phyloP scores from a whole-genome alignment of 2,329 filamentous ascomycete genomes.

The Pseudogymnoascus sp. region DNA sequence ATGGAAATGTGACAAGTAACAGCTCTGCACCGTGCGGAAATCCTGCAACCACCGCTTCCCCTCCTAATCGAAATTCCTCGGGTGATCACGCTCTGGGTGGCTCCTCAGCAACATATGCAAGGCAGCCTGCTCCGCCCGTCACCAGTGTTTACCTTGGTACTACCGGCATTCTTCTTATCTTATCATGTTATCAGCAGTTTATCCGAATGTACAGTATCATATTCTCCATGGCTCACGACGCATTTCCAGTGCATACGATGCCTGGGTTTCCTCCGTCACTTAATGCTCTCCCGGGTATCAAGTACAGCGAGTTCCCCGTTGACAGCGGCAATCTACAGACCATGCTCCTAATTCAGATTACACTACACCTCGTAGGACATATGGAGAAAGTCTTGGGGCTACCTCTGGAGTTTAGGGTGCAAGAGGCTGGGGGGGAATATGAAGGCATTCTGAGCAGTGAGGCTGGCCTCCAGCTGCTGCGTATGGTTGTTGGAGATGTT shows the following conservation, averaged over 20 bases:
- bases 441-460: neutral
- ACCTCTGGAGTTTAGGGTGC: neutral
- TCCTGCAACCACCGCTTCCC: neutral
- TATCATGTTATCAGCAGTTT: constrained; percentile 5
- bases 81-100: neutral
- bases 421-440: neutral
- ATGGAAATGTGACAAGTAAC: neutral
- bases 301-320: neutral
- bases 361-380: neutral
- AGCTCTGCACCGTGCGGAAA: neutral
- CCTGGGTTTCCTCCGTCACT: neutral
- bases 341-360: constrained; percentile 2
- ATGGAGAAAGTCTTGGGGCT: constrained; percentile 2
- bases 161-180: neutral
- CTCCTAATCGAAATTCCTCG: neutral
- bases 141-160: constrained; percentile 2
- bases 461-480: neutral
- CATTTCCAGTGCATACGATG: neutral
- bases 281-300: neutral
- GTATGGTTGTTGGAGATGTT: constrained; percentile 1
- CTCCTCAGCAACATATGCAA: neutral
- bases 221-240: neutral
- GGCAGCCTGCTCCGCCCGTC: neutral
- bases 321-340: neutral
- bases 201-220: constrained; percentile 4